Evolutionary conservation across 495 filamentous ascomycete species (phyloP).

Genomic region (Neurospora terricola): DNA sequence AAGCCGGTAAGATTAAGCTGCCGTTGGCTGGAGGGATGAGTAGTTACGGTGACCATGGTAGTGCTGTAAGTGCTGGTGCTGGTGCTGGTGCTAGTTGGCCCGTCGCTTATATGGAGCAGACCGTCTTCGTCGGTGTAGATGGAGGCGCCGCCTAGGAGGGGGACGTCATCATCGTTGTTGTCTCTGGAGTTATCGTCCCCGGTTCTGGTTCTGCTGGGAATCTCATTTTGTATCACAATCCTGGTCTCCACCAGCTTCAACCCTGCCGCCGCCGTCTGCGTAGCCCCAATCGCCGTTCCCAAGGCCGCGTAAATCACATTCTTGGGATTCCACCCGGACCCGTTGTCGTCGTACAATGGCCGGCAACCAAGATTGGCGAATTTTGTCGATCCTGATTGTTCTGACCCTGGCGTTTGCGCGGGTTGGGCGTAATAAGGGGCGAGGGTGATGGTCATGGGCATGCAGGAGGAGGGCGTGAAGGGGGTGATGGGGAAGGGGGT

Average conservation of each 20-base stretch:
- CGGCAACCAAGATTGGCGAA: neutral
- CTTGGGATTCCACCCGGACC: neutral
- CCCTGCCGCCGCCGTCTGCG: too few relatives aligned
- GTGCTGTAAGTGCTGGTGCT: neutral
- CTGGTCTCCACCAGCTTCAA: neutral
- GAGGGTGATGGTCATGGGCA: neutral
- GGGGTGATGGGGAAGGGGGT: neutral
- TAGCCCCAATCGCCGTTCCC: neutral
- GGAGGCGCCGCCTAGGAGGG: neutral
- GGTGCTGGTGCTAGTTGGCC: neutral
- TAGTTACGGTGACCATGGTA: too few relatives aligned
- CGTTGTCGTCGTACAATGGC: neutral
- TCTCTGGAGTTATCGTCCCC: neutral
- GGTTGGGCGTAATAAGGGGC: neutral
- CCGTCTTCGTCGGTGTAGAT: neutral
- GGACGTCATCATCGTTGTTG: neutral
- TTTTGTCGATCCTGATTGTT: neutral
- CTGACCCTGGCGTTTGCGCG: too few relatives aligned
- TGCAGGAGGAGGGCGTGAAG: neutral
- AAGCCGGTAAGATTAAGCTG: too few relatives aligned
- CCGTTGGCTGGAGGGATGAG: too few relatives aligned
- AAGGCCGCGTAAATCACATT: neutral
- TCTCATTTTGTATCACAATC: neutral
- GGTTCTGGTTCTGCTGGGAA: neutral
- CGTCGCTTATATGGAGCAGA: neutral